Conservation (phyloP, 345 rosid species). For the Physaria fendleri region DNA sequence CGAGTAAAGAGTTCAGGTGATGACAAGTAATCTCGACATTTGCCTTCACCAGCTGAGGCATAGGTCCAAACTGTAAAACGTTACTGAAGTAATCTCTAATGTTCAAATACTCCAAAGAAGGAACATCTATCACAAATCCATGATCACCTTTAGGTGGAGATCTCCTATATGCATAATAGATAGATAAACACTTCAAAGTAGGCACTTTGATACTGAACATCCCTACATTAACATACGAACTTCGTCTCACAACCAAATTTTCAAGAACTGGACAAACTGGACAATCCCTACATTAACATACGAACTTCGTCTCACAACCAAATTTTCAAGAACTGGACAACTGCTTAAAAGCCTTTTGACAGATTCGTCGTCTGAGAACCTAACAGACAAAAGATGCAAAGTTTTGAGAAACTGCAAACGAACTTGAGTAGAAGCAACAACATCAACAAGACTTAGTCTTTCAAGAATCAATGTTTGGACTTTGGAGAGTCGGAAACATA, state of each 20-base stretch:
- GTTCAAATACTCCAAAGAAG: neutral
- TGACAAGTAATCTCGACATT: neutral
- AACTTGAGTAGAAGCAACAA: no score
- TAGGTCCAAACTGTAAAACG: neutral
- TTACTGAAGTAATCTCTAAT: neutral
- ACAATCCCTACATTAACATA: no score
- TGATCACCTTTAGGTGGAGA: neutral
- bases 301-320: neutral
- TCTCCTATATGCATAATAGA: neutral
- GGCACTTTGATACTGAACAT: neutral
- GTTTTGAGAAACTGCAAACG: no score
- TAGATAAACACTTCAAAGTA: neutral
- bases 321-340: neutral
- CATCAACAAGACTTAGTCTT: no score
- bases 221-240: neutral
- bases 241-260: neutral
- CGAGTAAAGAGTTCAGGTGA: no score
- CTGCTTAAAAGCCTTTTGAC: no score
- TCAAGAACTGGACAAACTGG: neutral
- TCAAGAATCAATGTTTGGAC: no score
- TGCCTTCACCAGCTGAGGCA: neutral
- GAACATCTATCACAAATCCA: neutral
- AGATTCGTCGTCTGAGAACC: no score
- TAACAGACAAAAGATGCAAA: no score
- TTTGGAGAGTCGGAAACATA: no score